Evolutionary conservation across 352 stramenopile species (phyloP), one percentile per base, ranked within the genome.

Genomic region (Phytophthora pini): DNA sequence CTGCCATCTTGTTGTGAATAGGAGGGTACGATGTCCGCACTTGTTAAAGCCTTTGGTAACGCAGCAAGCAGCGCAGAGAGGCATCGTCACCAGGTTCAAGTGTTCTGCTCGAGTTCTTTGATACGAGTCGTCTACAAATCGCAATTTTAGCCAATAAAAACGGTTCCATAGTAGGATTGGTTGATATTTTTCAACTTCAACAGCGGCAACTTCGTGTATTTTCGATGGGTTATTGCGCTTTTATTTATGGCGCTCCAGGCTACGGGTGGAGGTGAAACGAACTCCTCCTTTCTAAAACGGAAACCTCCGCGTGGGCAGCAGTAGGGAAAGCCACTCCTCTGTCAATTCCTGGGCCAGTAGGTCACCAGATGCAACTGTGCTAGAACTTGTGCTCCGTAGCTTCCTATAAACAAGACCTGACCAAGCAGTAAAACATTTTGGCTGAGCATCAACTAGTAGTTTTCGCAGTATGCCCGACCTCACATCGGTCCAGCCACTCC

Each of bases 21-120:
- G 22, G 11, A 2, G 10, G 29, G 6, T 13, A 24, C 20, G 38
- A 4, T 26, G 10, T 12, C 31, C 69, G 40, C 59, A 90, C 86
- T 89, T 92, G 76, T 95, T 95, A 53, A 92, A 82, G 48, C 87
- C 87, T 61, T 91, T 92, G 56, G 77, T 79, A 56, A 87, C 68
- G 49, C 71, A 77, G 62, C 87, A 95, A 13, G 82, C 82, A 24
- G 82, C 74, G 58, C 87, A 95, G 50, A 90, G 77, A 34, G 84
- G 84, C 86, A 94, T 94, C 20, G 22, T 65, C 34, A 7, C 22
- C 13, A 62, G 24, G 61, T 66, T 61, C 54, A 67, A 69, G 65
- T 59, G 36, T 8, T 56, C 36, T 11, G 29, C 7, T 57, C 47
- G 61, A 68, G 64, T 58, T 36, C 9, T 56, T 36, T 15, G 29